Percentiles rank a stretch among this genome's conserved stretches.
Conservation (phyloP, 768 basidiomycete species). For the Omphalotus guepiniiformis region DNA sequence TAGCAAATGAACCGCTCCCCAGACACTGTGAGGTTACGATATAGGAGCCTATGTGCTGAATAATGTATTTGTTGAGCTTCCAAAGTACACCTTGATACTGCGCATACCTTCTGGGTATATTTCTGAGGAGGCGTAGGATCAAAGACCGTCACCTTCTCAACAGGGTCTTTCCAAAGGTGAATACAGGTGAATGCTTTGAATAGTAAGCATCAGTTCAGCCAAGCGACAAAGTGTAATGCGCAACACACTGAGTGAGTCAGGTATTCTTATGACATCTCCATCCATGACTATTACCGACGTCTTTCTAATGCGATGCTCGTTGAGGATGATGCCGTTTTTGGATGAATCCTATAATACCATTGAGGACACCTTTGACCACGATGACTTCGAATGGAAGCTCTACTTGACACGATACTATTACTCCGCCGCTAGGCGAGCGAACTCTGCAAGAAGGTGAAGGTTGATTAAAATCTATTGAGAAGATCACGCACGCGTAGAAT, state of each 20-base stretch:
- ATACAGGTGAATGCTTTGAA: conserved; percentile 61
- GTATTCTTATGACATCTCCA: conserved; percentile 66
- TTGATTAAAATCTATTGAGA: not conserved
- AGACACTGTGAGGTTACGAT: conserved; percentile 76
- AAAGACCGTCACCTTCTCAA: conserved; percentile 51
- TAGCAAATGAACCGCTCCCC: conserved; percentile 79
- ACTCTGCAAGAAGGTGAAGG: conserved; percentile 39
- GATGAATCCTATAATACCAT: conserved; percentile 56
- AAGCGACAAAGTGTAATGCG: not conserved
- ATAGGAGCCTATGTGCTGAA: conserved; percentile 61
- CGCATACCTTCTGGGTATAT: conserved; percentile 48
- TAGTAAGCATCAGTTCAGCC: not conserved
- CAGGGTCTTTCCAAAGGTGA: conserved; percentile 49
- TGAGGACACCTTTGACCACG: not conserved
- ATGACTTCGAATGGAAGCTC: not conserved
- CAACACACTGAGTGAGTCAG: conserved; percentile 55
- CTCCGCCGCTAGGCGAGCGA: conserved; percentile 62
- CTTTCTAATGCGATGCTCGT: conserved; percentile 65
- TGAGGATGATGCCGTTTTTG: conserved; percentile 69
- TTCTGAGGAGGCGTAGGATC: conserved; percentile 59
- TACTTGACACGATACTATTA: conserved; percentile 80
- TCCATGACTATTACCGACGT: conserved; percentile 71
- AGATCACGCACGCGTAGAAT: conserved; percentile 62
- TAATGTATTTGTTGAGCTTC: not conserved
- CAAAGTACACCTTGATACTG: conserved; percentile 1